Evolutionary conservation across 768 basidiomycete genomes (phyloP), one percentile per base, ranked within the genome.

Genomic region (Favolaschia claudopus): DNA sequence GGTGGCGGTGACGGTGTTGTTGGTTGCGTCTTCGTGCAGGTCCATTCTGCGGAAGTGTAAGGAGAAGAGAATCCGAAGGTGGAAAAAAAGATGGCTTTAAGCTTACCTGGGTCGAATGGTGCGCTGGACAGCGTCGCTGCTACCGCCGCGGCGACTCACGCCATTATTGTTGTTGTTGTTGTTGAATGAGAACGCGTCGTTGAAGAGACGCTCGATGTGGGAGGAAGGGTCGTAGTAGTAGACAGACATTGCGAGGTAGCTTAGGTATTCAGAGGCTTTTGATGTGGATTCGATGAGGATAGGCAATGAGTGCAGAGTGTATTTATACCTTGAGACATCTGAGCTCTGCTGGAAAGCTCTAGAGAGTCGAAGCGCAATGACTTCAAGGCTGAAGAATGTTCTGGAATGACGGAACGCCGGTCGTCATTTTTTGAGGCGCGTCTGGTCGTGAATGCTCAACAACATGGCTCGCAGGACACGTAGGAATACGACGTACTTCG

Each of bases 1-100:
- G 5, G 77, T 71, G 29, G 85, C 87, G 2, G 82, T 85, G n/a
- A 88, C 82, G 2, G 74, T 69, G 67, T 86, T 85, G 43, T 64
- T 72, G 19, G 79, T 74, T 1, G 64, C 28, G 62, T 85, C 72
- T 64, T 87, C 86, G 65, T 84, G 81, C 9, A 87, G 69, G 63
- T 88, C 84, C 81, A 87, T 81, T 64, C 85, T 87, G 20, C 5
- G 29, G 14, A 3, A 27, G 7, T 19, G 13, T 15, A 52, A 32
- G 19, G 17, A 31, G 28, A n/a, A n/a, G 38, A 17, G 25, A 20
- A 15, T 15, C 22, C 20, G 33, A 36, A 31, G 2, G 5, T 24
- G 27, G 17, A 14, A 12, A 27, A 40, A 22, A 29, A 4, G n/a
- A 13, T 5, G 24, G 4, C 5, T n/a, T n/a, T n/a, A n/a, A n/a